Evolutionary conservation across 2,329 filamentous ascomycete species (phyloP).

Genomic region (Beauveria medogensis): DNA sequence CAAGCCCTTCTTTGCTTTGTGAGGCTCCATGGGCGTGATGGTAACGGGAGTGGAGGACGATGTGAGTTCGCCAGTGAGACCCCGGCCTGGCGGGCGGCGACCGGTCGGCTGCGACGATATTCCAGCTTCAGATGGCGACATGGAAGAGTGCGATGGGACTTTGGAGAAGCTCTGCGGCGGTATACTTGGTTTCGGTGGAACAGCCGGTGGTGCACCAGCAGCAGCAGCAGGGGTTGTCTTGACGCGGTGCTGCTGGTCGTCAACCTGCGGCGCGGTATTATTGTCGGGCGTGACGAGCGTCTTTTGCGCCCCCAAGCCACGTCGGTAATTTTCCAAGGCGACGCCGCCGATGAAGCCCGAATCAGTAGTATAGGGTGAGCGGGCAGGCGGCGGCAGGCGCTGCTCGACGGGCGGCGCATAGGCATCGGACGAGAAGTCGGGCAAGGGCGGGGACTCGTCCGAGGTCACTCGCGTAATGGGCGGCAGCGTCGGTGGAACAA

Average conservation of each 20-base stretch:
- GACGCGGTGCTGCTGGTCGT: conserved; percentile 9
- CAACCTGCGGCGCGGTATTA: conserved; percentile 6
- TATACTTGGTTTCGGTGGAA: background rate
- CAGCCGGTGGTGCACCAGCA: background rate
- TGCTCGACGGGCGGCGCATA: conserved; percentile 13
- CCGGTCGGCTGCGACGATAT: background rate
- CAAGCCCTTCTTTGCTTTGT: conserved; percentile 37
- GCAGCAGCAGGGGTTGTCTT: background rate
- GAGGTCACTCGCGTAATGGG: conserved; percentile 43
- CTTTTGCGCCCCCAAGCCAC: conserved; percentile 24
- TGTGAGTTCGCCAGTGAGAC: background rate
- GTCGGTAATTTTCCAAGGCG: conserved; percentile 43
- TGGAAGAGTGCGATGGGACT: background rate
- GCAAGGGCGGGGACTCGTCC: conserved; percentile 24
- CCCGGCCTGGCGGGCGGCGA: background rate
- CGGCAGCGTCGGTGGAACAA: conserved; percentile 40
- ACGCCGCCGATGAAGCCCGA: conserved; percentile 48
- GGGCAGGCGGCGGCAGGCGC: conserved; percentile 23
- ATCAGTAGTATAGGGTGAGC: conserved; percentile 27
- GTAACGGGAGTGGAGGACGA: background rate
- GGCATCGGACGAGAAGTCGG: conserved; percentile 12
- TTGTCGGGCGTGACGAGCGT: conserved; percentile 12
- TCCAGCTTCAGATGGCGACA: background rate
- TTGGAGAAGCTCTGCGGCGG: background rate
- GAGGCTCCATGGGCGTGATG: conserved; percentile 13